Conservation (phyloP, 495 filamentous ascomycete genomes). For the Penicillium paradoxum region DNA sequence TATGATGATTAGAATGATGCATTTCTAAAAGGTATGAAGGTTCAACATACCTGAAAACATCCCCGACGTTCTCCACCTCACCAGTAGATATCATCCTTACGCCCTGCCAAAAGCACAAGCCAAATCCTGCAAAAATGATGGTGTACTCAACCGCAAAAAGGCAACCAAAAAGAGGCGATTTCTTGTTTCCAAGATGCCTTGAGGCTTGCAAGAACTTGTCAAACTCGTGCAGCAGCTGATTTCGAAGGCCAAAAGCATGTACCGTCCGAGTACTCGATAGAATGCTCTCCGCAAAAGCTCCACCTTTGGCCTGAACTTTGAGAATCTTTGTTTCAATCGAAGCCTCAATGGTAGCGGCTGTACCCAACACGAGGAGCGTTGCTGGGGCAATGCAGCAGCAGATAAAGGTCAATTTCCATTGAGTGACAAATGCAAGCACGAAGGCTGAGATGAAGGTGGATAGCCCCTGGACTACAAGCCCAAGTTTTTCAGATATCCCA, state of each 20-base stretch:
- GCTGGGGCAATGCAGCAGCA: constrained; percentile 60
- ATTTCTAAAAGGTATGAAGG: not conserved
- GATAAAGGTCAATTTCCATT: constrained; percentile 72
- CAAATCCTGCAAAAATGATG: constrained; percentile 70
- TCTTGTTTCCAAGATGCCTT: constrained; percentile 59
- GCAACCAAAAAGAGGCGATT: constrained; percentile 49
- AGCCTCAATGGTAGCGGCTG: constrained; percentile 5
- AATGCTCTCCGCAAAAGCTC: constrained; percentile 75
- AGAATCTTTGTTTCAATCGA: constrained; percentile 63
- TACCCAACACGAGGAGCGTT: constrained; percentile 57
- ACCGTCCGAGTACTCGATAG: constrained; percentile 75
- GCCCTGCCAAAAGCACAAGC: constrained; percentile 77
- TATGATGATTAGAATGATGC: not conserved
- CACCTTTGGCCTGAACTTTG: constrained; percentile 65
- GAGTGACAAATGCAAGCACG: constrained; percentile 67
- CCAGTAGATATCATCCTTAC: constrained; percentile 61
- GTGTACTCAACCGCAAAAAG: constrained; percentile 70
- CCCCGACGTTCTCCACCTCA: constrained; percentile 32
- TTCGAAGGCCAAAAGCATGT: constrained; percentile 73
- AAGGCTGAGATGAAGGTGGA: constrained; percentile 73
- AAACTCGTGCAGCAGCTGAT: constrained; percentile 52
- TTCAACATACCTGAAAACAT: constrained; percentile 31
- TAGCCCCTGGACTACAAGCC: constrained; percentile 55
- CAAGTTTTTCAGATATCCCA: constrained; percentile 70
- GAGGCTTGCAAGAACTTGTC: constrained; percentile 63